Evolutionary conservation across 352 stramenopile species (phyloP), one percentile per base, ranked within the genome.

Genomic region (Globisporangium recalcitrans): DNA sequence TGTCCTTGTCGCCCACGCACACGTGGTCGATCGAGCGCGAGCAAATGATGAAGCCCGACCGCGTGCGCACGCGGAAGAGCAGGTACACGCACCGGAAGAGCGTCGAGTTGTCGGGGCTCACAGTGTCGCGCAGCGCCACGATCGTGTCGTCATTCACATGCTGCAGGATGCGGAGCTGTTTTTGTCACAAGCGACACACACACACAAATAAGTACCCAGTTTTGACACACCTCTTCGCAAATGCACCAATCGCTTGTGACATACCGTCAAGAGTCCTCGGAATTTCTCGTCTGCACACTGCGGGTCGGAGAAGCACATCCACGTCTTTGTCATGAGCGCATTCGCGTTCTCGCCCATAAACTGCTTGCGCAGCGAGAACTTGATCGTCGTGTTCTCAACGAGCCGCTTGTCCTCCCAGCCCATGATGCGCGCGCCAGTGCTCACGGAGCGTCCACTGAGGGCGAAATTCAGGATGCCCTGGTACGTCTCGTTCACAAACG

Each of bases 71-170:
- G 36, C 82, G 82, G 62, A 89, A 88, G 57, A 91, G 69, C 59
- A 91, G 62, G 69, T 89, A 86, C 60, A 87, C 80, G 21, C 70
- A 85, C 52, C 82, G 82, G 54, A 80, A 91, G 19, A 87, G 54
- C 46, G 73, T 85, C 32, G 64, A 49, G 40, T 62, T 66, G 34
- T 84, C 78, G 2, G 70, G 64, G 38, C 73, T 85, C 29, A 64
- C 22, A 3, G 70, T 75, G 63, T 88, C 80, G 9, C 82, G 77
- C 52, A 91, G 47, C 26, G 79, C 79, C 36, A 91, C 72, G 32
- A 91, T 70, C n/a, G 75, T 87, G 62, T 91, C 82, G 29, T 88
- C 82, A 34, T 84, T 83, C 60, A 91, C 73, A 19, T 74, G 74
- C 69, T 91, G 82, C n/a, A 91, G 60, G 34, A 91, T 76, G 2